Evolutionary conservation across 2,329 filamentous ascomycete species (phyloP).

Genomic region (Ophiostoma ulmi): DNA sequence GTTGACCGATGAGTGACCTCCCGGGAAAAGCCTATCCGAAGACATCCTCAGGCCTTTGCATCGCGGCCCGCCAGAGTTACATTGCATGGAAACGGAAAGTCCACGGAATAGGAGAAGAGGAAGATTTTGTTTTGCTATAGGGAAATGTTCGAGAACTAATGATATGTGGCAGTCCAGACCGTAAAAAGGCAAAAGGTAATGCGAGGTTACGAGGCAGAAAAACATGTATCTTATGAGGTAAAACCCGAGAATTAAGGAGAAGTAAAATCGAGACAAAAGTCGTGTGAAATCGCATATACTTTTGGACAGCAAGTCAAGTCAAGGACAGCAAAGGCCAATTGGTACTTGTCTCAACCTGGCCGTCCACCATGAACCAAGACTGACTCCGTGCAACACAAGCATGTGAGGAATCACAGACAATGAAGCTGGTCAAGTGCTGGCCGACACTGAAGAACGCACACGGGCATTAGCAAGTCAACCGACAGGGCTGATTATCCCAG

Average conservation of each 20-base stretch:
- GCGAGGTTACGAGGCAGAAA: not conserved
- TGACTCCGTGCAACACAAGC: not conserved
- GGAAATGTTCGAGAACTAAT: not conserved
- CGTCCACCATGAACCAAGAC: not conserved
- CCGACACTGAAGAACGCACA: not conserved
- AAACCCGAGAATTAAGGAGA: too few relatives aligned
- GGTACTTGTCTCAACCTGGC: not conserved
- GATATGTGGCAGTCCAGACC: not conserved
- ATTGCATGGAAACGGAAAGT: conserved; percentile 2
- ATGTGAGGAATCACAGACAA: not conserved
- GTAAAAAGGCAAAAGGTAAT: not conserved
- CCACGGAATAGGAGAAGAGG: not conserved
- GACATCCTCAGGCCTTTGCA: not conserved
- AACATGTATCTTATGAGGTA: not conserved
- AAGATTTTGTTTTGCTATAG: not conserved
- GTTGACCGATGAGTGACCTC: not conserved
- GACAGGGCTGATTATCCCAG: not conserved
- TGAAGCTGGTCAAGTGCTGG: not conserved
- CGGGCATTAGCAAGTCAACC: not conserved
- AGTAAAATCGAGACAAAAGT: not conserved
- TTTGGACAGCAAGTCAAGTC: too few relatives aligned
- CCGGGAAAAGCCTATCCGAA: not conserved
- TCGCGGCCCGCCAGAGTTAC: not conserved
- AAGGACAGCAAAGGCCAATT: not conserved
- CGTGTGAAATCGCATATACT: too few relatives aligned